These are phyloP conservation scores for Rhodotorula mucilaginosa DNA, from an alignment of 1,284 basidiomycete genomes.

Conservation along the genomic window DNA sequence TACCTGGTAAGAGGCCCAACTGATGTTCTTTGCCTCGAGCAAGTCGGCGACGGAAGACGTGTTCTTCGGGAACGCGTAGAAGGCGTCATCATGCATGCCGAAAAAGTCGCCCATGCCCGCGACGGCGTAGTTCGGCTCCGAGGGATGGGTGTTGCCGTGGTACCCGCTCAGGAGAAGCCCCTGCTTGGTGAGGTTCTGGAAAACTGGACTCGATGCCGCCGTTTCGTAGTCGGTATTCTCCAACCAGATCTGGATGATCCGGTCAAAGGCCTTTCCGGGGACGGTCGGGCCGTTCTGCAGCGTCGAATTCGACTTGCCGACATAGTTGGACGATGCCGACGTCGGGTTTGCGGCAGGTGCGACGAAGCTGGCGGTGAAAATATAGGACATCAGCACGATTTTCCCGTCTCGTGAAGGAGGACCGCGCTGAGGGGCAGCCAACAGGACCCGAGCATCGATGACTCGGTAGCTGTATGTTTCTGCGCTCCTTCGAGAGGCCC, in stretches of 20 bases:
- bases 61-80: conserved; percentile 49
- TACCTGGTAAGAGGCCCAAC: conserved; percentile 56
- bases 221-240: conserved; percentile 60
- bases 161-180: conserved; percentile 59
- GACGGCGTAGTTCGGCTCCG: conserved; percentile 45
- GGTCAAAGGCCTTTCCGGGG: conserved; percentile 56
- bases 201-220: conserved; percentile 50
- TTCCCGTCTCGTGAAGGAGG: not conserved
- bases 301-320: conserved; percentile 52
- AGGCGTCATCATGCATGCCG: conserved; percentile 57
- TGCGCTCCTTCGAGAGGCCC: no score
- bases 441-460: no score
- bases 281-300: conserved; percentile 50
- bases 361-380: conserved; percentile 43
- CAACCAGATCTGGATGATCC: conserved; percentile 47
- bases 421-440: not conserved
- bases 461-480: not conserved
- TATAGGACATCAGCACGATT: not conserved
- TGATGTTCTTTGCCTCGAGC: conserved; percentile 60
- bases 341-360: conserved; percentile 51
- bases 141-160: conserved; percentile 59
- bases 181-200: conserved; percentile 57
- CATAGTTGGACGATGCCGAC: conserved; percentile 49
- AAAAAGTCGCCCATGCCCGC: conserved; percentile 60
- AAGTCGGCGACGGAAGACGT: conserved; percentile 64